A percentile compares a stretch with the other conserved stretches of the same genome.
These are phyloP conservation scores for Alternaria sp. DNA, from an alignment of 2,329 filamentous ascomycete genomes.

Conservation along the genomic window DNA sequence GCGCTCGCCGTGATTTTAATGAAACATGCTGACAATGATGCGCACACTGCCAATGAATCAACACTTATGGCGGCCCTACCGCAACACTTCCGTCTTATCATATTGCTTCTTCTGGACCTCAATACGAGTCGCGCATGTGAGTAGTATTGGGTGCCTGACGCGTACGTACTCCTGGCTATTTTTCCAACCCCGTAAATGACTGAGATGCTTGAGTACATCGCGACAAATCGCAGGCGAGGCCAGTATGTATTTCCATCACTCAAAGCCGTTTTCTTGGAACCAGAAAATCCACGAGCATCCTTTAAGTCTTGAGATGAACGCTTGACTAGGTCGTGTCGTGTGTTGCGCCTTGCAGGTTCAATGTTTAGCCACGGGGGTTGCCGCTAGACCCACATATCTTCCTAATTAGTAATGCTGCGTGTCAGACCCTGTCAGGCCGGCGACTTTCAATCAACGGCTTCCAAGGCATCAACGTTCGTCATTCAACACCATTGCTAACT, in stretches of 20 bases:
- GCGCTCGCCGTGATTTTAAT: background rate
- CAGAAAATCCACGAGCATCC: too few species aligned
- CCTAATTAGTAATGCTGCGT: background rate
- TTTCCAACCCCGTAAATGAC: background rate
- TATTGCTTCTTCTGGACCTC: background rate
- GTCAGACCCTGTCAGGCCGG: background rate
- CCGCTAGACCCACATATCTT: slow-evolving; percentile 8
- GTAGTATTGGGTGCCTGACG: background rate
- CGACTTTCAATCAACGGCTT: background rate
- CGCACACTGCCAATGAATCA: background rate
- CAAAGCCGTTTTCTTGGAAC: background rate
- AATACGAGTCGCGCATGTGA: background rate
- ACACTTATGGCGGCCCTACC: background rate
- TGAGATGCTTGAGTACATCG: background rate
- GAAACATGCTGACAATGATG: background rate
- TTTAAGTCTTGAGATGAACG: background rate
- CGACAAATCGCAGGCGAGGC: background rate
- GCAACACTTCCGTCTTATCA: background rate
- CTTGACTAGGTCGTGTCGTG: background rate
- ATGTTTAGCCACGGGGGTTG: slow-evolving; percentile 6
- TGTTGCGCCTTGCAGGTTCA: slow-evolving; percentile 4
- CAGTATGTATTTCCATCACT: background rate
- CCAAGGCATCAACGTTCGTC: slow-evolving; percentile 12
- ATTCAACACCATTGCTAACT: background rate
- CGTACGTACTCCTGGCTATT: background rate